Percentiles rank a stretch among this genome's conserved stretches.
These are phyloP conservation scores for Argentina anserina DNA, from an alignment of 306 rosid species.

Conservation along the genomic window DNA sequence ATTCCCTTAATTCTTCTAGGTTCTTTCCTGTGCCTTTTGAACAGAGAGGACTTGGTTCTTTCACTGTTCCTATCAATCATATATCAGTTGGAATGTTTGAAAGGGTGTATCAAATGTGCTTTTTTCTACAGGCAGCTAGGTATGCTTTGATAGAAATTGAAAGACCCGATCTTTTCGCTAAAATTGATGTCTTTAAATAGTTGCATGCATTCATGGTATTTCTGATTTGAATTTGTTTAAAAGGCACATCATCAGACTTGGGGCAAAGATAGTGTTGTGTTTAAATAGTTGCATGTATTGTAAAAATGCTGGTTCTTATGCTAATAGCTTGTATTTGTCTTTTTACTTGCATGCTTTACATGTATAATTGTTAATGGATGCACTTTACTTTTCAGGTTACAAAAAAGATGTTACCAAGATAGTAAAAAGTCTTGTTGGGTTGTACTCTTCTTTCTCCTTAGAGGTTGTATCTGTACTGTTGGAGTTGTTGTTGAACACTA, in stretches of 20 bases:
- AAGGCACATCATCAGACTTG: too few relatives aligned
- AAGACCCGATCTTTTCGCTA: background rate
- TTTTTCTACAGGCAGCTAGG: background rate
- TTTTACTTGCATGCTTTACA: background rate
- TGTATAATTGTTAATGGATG: constrained; percentile 16
- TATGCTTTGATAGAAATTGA: background rate
- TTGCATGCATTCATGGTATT: background rate
- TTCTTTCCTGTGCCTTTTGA: background rate
- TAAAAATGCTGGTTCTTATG: background rate
- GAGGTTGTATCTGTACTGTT: constrained; percentile 68
- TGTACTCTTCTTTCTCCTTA: constrained; percentile 70
- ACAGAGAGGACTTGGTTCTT: background rate
- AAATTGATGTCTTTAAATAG: background rate
- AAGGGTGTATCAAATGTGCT: background rate
- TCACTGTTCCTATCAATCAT: background rate
- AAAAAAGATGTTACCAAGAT: constrained; percentile 51
- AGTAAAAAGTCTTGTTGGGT: constrained; percentile 53
- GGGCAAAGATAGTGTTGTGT: too few relatives aligned
- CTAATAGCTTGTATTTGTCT: background rate
- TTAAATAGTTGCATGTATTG: background rate
- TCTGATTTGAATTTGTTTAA: background rate
- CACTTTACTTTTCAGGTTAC: constrained; percentile 47
- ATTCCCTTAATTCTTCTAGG: background rate
- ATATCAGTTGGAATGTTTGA: background rate
- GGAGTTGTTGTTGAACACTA: constrained; percentile 54